Evolutionary conservation across 352 stramenopile species (phyloP).

Genomic region (Globisporangium sylvaticum): DNA sequence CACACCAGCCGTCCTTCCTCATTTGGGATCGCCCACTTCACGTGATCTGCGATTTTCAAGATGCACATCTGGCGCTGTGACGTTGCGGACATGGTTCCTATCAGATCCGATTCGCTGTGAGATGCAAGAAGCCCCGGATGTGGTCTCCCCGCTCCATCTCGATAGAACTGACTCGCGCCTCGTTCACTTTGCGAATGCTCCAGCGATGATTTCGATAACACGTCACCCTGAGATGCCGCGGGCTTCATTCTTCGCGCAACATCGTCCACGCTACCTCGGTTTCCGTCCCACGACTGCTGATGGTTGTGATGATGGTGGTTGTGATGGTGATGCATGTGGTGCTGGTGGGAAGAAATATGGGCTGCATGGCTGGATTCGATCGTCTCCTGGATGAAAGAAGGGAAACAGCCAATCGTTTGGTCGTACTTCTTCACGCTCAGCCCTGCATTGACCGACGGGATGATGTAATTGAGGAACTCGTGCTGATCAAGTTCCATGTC

Average conservation of each 20-base stretch:
- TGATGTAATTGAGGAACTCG: slow-evolving; percentile 80
- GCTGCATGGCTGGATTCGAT: slow-evolving; percentile 1
- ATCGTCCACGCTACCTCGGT: background rate
- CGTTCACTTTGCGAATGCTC: slow-evolving; percentile 20
- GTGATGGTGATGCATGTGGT: slow-evolving; percentile 24
- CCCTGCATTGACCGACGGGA: slow-evolving; percentile 71
- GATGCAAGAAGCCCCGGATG: slow-evolving; percentile 16
- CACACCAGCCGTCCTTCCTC: slow-evolving; percentile 58
- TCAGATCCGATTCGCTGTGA: slow-evolving; percentile 41
- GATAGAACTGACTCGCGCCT: background rate
- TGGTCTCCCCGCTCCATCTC: slow-evolving; percentile 1
- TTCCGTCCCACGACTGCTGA: slow-evolving; percentile 10
- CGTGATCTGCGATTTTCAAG: slow-evolving; percentile 48
- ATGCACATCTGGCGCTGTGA: slow-evolving; percentile 43
- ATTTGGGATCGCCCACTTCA: slow-evolving; percentile 36
- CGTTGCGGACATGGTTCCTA: slow-evolving; percentile 20
- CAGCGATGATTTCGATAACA: slow-evolving; percentile 13
- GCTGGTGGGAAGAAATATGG: slow-evolving; percentile 19
- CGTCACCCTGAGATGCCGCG: slow-evolving; percentile 12
- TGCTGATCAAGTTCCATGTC: slow-evolving; percentile 82
- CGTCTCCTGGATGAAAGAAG: slow-evolving; percentile 13
- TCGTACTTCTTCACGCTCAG: slow-evolving; percentile 42
- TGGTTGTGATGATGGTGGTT: slow-evolving; percentile 14
- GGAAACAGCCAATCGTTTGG: slow-evolving; percentile 1
- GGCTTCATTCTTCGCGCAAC: slow-evolving; percentile 10